phyloP scores from a whole-genome alignment of 768 basidiomycete species.

The Scleroderma bovista region DNA sequence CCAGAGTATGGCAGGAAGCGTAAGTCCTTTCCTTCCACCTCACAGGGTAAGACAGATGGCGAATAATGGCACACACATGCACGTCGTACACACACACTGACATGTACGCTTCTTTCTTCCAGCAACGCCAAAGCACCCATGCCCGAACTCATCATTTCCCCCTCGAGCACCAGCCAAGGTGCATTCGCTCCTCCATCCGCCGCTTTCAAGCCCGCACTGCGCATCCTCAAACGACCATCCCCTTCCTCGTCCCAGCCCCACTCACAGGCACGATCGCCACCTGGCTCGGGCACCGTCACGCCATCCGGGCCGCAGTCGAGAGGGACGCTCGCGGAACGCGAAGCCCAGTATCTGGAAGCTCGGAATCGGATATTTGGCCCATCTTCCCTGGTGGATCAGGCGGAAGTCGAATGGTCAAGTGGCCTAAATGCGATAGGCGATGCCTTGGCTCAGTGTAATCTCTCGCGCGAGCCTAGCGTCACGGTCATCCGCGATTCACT shows the following conservation, averaged over 20 bases:
- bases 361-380: conserved; percentile 66
- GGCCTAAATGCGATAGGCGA: not conserved
- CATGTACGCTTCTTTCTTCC: not conserved
- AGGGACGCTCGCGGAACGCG: conserved; percentile 51
- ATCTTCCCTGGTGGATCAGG: not conserved
- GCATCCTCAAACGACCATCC: conserved; percentile 69
- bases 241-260: conserved; percentile 30
- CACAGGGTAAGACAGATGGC: too few species aligned
- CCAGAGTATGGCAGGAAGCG: conserved; percentile 67
- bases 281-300: conserved; percentile 4
- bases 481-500: conserved; percentile 28
- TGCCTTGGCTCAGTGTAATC: not conserved
- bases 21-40: conserved; percentile 32
- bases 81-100: not conserved
- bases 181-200: conserved; percentile 46
- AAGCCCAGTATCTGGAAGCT: conserved; percentile 69
- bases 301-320: conserved; percentile 9
- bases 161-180: conserved; percentile 32
- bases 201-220: conserved; percentile 57
- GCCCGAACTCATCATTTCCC: conserved; percentile 53
- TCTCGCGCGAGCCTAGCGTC: conserved; percentile 1
- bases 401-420: not conserved
- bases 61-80: too few species aligned
- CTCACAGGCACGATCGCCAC: conserved; percentile 6
- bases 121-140: conserved; percentile 63